Evolutionary conservation across 2,329 filamentous ascomycete genomes (phyloP).

Genomic region (Onygenales sp.): DNA sequence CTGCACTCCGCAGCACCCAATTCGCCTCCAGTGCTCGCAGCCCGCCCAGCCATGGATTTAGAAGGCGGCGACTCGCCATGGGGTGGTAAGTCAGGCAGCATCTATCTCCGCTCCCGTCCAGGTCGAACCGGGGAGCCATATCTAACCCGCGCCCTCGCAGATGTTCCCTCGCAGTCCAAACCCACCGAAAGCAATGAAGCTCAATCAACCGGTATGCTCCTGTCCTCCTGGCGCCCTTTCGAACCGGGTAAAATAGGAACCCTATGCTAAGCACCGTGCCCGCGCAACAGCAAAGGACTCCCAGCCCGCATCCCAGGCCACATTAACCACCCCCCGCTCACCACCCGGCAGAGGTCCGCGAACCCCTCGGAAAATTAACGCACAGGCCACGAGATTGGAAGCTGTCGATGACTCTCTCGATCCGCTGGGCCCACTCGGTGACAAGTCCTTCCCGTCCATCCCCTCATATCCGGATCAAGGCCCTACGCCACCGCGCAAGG

Average conservation of each 20-base stretch:
- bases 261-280: neutral
- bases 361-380: slow-evolving; percentile 47
- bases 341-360: slow-evolving; percentile 42
- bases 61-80: slow-evolving; percentile 39
- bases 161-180: slow-evolving; percentile 38
- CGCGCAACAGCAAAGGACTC: slow-evolving; percentile 8
- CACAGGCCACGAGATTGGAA: slow-evolving; percentile 53
- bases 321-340: slow-evolving; percentile 36
- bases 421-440: slow-evolving; percentile 52
- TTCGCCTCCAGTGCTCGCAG: neutral
- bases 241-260: neutral
- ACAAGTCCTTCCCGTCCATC: slow-evolving; percentile 26
- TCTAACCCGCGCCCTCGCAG: slow-evolving; percentile 22
- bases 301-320: slow-evolving; percentile 18
- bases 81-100: slow-evolving; percentile 34
- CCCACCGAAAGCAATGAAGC: slow-evolving; percentile 19
- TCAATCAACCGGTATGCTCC: slow-evolving; percentile 18
- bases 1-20: neutral
- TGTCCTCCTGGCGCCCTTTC: neutral
- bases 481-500: slow-evolving; percentile 52
- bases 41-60: slow-evolving; percentile 26
- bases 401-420: slow-evolving; percentile 54
- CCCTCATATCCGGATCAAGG: slow-evolving; percentile 40
- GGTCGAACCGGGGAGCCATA: slow-evolving; percentile 2
- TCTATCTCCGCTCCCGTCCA: slow-evolving; percentile 9